Percentiles rank a stretch among this genome's conserved stretches.
Conservation (phyloP, 2,329 filamentous ascomycete species). For the Nemania bipapillata region DNA sequence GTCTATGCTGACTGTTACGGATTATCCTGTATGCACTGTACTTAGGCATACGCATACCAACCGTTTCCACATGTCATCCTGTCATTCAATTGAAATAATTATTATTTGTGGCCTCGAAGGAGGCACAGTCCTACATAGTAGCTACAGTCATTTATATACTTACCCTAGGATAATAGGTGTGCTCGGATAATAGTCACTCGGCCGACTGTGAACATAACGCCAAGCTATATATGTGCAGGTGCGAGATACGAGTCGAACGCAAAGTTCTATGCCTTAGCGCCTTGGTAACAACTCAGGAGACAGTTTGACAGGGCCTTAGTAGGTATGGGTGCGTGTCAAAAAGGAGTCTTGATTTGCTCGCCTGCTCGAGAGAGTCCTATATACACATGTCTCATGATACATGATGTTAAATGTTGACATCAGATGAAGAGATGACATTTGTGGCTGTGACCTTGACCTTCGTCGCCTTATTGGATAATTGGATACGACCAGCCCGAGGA, state of each 20-base stretch:
- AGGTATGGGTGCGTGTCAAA: neutral
- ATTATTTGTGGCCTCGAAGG: neutral
- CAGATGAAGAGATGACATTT: neutral
- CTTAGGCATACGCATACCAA: neutral
- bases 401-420: neutral
- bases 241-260: neutral
- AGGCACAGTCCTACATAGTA: too few species aligned
- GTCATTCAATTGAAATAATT: neutral
- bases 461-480: too few species aligned
- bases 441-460: constrained; percentile 4
- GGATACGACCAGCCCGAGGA: neutral
- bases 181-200: neutral
- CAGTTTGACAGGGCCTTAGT: neutral
- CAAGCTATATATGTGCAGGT: neutral
- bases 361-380: neutral
- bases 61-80: neutral
- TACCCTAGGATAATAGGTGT: too few species aligned
- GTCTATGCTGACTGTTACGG: neutral
- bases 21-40: too few species aligned
- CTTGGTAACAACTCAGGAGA: neutral
- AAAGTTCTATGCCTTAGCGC: neutral
- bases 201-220: too few species aligned
- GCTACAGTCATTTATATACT: too few species aligned
- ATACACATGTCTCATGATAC: neutral
- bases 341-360: neutral